Conservation (phyloP, 2,329 filamentous ascomycete genomes). For the Neofusicoccum cordaticola region DNA sequence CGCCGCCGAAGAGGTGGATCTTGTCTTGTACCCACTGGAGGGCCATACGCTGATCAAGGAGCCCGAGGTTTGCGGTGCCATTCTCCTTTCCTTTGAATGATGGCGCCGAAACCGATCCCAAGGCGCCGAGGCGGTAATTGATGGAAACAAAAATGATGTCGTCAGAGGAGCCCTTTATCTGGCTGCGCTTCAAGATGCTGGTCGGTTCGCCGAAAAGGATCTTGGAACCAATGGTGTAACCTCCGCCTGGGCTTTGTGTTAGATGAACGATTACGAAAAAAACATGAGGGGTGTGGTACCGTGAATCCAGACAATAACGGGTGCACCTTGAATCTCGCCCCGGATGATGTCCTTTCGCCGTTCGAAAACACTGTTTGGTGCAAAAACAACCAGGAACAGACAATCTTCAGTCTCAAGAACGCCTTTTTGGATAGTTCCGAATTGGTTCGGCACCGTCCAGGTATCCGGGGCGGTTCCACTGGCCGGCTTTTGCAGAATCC, state of each 20-base stretch:
- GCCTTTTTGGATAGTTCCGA: conserved; percentile 39
- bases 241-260: conserved; percentile 29
- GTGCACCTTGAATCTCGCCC: conserved; percentile 28
- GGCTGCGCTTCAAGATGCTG: conserved; percentile 38
- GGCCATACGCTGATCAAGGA: conserved; percentile 51
- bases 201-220: conserved; percentile 29
- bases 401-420: conserved; percentile 34
- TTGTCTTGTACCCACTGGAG: conserved; percentile 54
- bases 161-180: conserved; percentile 37
- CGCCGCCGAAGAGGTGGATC: conserved; percentile 53
- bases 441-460: background rate
- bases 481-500: conserved; percentile 29
- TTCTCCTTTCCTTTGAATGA: conserved; percentile 36
- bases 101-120: conserved; percentile 49
- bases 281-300: conserved; percentile 24
- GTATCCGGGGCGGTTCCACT: background rate
- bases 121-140: conserved; percentile 51
- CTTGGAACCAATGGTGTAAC: conserved; percentile 43
- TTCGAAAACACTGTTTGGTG: conserved; percentile 35
- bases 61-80: conserved; percentile 48
- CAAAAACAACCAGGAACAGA: conserved; percentile 40
- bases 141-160: conserved; percentile 47
- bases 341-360: conserved; percentile 16
- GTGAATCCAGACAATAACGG: conserved; percentile 45
- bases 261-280: conserved; percentile 24